Conservation (phyloP, 768 basidiomycete species). For the Infundibulicybe gibba region DNA sequence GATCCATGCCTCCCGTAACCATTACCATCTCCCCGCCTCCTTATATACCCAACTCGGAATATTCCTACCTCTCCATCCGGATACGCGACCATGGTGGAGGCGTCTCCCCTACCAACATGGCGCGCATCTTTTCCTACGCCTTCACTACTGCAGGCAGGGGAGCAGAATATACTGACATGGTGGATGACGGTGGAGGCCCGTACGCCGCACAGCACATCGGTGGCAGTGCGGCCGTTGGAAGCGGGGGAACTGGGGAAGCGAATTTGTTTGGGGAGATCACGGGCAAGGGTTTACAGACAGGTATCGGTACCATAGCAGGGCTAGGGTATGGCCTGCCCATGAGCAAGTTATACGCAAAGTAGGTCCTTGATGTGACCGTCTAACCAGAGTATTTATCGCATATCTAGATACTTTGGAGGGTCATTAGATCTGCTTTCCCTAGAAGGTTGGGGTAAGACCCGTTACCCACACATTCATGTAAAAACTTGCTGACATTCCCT, state of each 20-base stretch:
- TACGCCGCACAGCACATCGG: slow-evolving; percentile 80
- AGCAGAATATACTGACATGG: slow-evolving; percentile 23
- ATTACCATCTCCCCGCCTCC: slow-evolving; percentile 68
- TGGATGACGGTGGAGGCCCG: slow-evolving; percentile 54
- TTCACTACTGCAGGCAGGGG: slow-evolving; percentile 79
- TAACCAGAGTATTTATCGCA: background rate
- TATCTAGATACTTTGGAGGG: slow-evolving; percentile 76
- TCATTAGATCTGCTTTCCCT: slow-evolving; percentile 77
- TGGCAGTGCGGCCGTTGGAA: slow-evolving; percentile 59
- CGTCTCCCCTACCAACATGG: slow-evolving; percentile 68
- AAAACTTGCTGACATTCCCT: slow-evolving; percentile 6
- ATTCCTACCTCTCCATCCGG: slow-evolving; percentile 66
- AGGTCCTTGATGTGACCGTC: slow-evolving; percentile 9
- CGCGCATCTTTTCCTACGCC: slow-evolving; percentile 85
- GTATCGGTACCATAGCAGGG: slow-evolving; percentile 87
- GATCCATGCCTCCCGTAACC: slow-evolving; percentile 54
- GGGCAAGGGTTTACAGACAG: slow-evolving; percentile 71
- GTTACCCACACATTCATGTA: background rate
- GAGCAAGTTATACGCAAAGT: slow-evolving; percentile 72
- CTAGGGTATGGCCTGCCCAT: slow-evolving; percentile 85
- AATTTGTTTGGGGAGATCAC: slow-evolving; percentile 78
- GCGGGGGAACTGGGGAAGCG: slow-evolving; percentile 35
- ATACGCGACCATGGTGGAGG: slow-evolving; percentile 88
- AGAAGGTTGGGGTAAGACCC: slow-evolving; percentile 76
- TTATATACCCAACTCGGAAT: slow-evolving; percentile 19